Conservation (phyloP, 1,284 basidiomycete genomes). For the Pseudozyma flocculosa region DNA sequence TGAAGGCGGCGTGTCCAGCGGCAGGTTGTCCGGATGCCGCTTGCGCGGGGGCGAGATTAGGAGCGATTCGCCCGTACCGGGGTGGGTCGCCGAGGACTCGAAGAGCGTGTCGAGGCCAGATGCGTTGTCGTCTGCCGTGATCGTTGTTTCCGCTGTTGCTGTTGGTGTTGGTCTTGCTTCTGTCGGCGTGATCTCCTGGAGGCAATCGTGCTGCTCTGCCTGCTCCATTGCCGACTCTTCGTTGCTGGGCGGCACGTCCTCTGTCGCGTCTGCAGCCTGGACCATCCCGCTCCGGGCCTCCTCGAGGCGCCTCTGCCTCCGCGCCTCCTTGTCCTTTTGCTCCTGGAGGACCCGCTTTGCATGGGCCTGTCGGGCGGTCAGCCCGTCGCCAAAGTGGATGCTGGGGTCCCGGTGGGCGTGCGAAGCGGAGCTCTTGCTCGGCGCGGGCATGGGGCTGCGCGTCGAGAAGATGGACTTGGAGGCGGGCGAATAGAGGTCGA, state of each 20-base stretch:
- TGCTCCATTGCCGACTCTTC: too few relatives aligned
- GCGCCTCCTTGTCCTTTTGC: constrained; percentile 26
- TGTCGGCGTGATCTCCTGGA: too few relatives aligned
- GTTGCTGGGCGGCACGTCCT: too few relatives aligned
- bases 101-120: constrained; percentile 4
- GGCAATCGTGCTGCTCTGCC: too few relatives aligned
- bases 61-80: constrained; percentile 6
- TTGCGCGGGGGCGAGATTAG: constrained; percentile 32
- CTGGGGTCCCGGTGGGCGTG: constrained; percentile 29
- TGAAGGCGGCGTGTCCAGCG: constrained; percentile 36
- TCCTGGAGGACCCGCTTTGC: constrained; percentile 31
- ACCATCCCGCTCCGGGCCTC: neutral
- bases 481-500: neutral
- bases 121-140: constrained; percentile 12
- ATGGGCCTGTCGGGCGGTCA: constrained; percentile 34
- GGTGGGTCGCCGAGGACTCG: constrained; percentile 12
- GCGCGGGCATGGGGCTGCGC: constrained; percentile 1
- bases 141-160: too few relatives aligned
- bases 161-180: too few relatives aligned
- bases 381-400: constrained; percentile 22
- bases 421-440: constrained; percentile 29
- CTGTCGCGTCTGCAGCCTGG: neutral
- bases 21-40: constrained; percentile 18
- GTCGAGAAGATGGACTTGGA: neutral
- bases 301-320: constrained; percentile 1